Evolutionary conservation across 257 asterid genomes (phyloP).

Genomic region (Penstemon eatonii): DNA sequence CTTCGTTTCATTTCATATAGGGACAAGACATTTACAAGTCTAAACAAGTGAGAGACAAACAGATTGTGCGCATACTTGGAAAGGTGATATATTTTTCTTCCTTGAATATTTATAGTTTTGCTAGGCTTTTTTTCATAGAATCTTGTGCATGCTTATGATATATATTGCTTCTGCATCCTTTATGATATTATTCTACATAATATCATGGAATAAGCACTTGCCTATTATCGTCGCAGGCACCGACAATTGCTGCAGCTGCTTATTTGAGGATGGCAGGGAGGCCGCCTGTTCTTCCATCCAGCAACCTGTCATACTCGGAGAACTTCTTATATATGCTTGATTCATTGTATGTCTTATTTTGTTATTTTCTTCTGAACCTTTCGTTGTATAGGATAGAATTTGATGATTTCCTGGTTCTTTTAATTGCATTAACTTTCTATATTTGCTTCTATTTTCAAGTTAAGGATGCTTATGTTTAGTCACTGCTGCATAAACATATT

Average conservation of each 20-base stretch:
- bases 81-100: conserved; percentile 49
- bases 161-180: conserved; percentile 3
- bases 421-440: conserved; percentile 5
- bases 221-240: conserved; percentile 61
- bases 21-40: conserved; percentile 86
- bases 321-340: conserved; percentile 99
- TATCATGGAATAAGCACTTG: conserved; percentile 15
- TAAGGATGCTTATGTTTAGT: conserved; percentile 13
- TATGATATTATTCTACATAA: conserved; percentile 4
- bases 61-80: conserved; percentile 90
- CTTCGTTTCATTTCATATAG: conserved; percentile 36
- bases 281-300: conserved; percentile 98
- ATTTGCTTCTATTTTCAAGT: conserved; percentile 16
- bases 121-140: not conserved
- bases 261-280: conserved; percentile 98
- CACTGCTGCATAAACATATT: conserved; percentile 14
- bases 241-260: conserved; percentile 99
- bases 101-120: conserved; percentile 11
- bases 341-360: conserved; percentile 70
- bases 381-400: conserved; percentile 11
- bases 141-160: conserved; percentile 1
- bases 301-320: conserved; percentile 88
- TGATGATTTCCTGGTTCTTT: conserved; percentile 1
- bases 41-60: conserved; percentile 93
- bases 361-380: conserved; percentile 2